Evolutionary conservation across 345 rosid species (phyloP).

Genomic region (Rhodamnia argentea): DNA sequence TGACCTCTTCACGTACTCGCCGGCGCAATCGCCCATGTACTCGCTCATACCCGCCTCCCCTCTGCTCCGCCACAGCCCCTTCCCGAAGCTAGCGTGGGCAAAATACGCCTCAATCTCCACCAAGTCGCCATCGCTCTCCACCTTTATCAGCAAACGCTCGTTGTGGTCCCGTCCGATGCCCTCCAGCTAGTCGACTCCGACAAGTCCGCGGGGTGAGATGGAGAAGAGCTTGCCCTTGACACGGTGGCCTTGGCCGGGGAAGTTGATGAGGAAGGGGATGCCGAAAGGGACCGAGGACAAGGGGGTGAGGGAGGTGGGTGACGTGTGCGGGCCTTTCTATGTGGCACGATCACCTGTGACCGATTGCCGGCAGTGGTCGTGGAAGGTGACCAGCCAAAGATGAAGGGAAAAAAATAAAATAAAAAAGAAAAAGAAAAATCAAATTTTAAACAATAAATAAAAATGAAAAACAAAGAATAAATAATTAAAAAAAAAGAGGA

Average conservation of each 20-base stretch:
- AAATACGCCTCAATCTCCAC: constrained; percentile 52
- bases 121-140: constrained; percentile 6
- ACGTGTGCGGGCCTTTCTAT: no score
- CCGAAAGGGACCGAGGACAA: no score
- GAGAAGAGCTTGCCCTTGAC: constrained; percentile 64
- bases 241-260: constrained; percentile 34
- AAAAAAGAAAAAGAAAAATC: no score
- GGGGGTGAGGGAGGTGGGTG: no score
- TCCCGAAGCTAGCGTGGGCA: constrained; percentile 48
- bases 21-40: constrained; percentile 7
- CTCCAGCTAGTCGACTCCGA: constrained; percentile 49
- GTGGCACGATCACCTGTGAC: no score
- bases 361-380: no score
- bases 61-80: constrained; percentile 44
- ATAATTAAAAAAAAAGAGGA: no score
- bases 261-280: constrained; percentile 56
- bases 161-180: constrained; percentile 46
- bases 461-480: no score
- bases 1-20: not conserved
- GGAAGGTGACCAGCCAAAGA: no score
- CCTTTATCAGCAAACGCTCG: constrained; percentile 45
- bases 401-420: no score
- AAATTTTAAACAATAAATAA: no score
- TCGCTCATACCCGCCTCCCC: constrained; percentile 41
- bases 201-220: constrained; percentile 40